Base-by-base conservation (phyloP, 73 alveolate species). In the Blepharisma stoltei region DNA sequence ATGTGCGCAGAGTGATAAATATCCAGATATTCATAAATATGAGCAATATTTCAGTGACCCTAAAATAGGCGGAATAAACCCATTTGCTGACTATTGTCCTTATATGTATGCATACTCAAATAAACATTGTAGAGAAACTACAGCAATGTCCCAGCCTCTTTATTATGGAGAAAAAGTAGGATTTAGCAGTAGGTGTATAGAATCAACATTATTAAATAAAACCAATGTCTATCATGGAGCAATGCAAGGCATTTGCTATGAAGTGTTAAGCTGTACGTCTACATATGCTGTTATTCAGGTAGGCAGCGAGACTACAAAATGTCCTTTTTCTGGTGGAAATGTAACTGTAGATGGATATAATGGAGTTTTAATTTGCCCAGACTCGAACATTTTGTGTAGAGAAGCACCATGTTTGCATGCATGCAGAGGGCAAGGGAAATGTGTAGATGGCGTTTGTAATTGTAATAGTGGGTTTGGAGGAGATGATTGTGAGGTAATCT, bases 391-490 rank as follows among this genome's bases (percentile, higher is more conserved):
- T 8, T 25, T 60, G 18, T 60, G 73, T 60, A 25, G 23, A 25
- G 46, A 60, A 8, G 48, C 5, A 14, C 73, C 73, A 18, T 60
- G 73, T 4, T 2, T 20, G 0, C 46, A 20, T 60, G 46, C 18
- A 20, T 60, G 73, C 73, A 20, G 14, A 9, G 73, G 73, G 18
- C 18, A n/a, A 14, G 73, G 73, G 73, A 60, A 18, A 14, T 60
- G 73, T 25, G 37, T 25, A 1, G 4, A 25, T 18, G 73, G 73
- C 2, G 23, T 18, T 14, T 60, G 73, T 25, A 8, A 14, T n/a
- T 60, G 73, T 60, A 20, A 20, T 14, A 38, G 18, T 60, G 73
- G 73, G 45, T 18, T 9, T 60, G 73, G 73, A 9, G 73, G 73
- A 60, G 46, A 18, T 60, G 73, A 60, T 60, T 60, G 73, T 60